Evolutionary conservation across 495 filamentous ascomycete species (phyloP), one percentile per base, ranked within the genome.

Genomic region (Penicillium bovifimosum): DNA sequence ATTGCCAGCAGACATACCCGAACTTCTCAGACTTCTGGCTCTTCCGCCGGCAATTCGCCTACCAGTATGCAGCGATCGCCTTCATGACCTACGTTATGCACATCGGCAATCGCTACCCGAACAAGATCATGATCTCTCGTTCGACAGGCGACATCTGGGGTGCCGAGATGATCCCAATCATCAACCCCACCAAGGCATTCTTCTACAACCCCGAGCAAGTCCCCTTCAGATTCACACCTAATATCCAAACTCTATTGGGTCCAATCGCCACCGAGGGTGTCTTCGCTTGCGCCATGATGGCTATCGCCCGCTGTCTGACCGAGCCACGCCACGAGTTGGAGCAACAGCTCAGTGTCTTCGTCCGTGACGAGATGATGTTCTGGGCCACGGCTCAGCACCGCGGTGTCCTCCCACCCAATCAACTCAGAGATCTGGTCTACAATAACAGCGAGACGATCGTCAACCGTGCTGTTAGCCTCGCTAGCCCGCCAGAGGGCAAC

Each of bases 71-170:
- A n/a, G 85, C 91, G 2, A 79, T 96, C 49, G 96, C 91, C 10
- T 99, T 97, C 75, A 95, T 99, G 87, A 99, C 95, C 32, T 97
- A 96, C 65, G 86, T 95, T 53, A 87, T 99, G 74, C 89, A 90
- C 75, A 96, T 97, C 79, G 86, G 87, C 67, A 86, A 86, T 60
- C 88, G 95, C 49, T 96, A 89, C 61, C 95, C 95, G 5, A 88
- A 91, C 70, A 97, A 97, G 75, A 83, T 97, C 62, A 83, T 86
- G 66, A 91, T 99, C 57, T 87, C 92, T 33, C 85, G 95, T 28
- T 83, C 80, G 20, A 90, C 87, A 0, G 95, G 95, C 48, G 92
- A 95, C 62, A 85, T 99, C 58, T 97, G 95, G 95, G 92, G 90
- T 36, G 89, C 91, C 6, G 95, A 99, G 63, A 78, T 97, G 36